Evolutionary conservation across 1,284 basidiomycete genomes (phyloP), one percentile per base, ranked within the genome.

Genomic region (Chiua sp.): DNA sequence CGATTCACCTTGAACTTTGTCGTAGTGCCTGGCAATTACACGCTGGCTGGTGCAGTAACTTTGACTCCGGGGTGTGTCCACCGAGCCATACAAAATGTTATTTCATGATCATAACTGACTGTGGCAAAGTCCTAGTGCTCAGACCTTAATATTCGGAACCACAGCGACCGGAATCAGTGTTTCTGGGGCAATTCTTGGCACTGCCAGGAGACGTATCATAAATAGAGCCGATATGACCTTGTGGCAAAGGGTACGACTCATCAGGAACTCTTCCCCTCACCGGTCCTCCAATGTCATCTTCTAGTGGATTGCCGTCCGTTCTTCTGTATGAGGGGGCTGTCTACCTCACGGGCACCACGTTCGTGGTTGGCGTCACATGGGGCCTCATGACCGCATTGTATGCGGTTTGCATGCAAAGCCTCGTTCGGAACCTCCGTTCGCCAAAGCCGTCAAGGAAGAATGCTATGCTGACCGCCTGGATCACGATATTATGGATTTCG

Each of bases 401-500:
- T 44, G 15, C 16, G 20, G 39, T 56, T 10, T 55, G 39, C 39
- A 37, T 55, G 54, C 48, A 33, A 30, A 48, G 37, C 16, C 55
- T 56, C n/a, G 18, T 50, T n/a, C 47, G 28, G 12, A 44, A 37
- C 35, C 33, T 55, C 26, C 35, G 47, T 22, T 37, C 46, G 11
- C 28, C n/a, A 8, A 56, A 42, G 15, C n/a, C 28, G 32, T 32
- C 55, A 32, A 56, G 10, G 28, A 56, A 49, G 48, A 56, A 15
- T 18, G 28, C 28, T 20, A n/a, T 50, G 15, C 22, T 56, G 48
- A 39, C 55, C 22, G 20, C n/a, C 28, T 56, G 55, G 48, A 55
- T 55, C 47, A 55, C 47, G 18, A 30, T 42, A 13, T 23, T 49
- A 20, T 55, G 47, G 54, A 55, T 50, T 30, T 50, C 50, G 47